Evolutionary conservation across 331 rosid species (phyloP).

Genomic region (Pyracantha coccinea): DNA sequence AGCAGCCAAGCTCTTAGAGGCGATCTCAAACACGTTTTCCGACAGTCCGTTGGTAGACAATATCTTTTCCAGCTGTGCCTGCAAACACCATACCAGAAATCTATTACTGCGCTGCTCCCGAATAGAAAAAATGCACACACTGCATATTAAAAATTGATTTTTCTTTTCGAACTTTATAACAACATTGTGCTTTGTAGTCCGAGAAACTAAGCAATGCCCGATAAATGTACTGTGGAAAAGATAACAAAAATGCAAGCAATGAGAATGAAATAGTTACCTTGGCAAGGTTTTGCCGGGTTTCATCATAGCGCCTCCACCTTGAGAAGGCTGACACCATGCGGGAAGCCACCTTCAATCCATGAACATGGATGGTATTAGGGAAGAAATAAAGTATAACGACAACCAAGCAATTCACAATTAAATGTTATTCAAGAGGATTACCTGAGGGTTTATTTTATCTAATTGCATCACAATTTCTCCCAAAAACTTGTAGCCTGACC

Average conservation of each 20-base stretch:
- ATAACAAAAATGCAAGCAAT: background rate
- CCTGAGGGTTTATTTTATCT: conserved; percentile 94
- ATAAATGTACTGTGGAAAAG: background rate
- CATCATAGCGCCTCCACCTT: conserved; percentile 80
- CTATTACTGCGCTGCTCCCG: background rate
- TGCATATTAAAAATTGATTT: background rate
- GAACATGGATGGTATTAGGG: background rate
- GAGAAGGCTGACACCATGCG: conserved; percentile 97
- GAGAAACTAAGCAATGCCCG: background rate
- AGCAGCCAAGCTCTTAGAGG: conserved; percentile 88
- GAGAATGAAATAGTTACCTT: conserved; percentile 32
- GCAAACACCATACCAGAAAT: conserved; percentile 23
- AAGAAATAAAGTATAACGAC: background rate
- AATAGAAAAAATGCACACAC: background rate
- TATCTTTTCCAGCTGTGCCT: conserved; percentile 93
- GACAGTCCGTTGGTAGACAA: conserved; percentile 81
- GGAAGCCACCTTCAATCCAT: conserved; percentile 69
- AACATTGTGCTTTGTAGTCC: background rate
- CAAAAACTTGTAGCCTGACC: conserved; percentile 75
- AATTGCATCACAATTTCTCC: conserved; percentile 70
- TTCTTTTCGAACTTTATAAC: background rate
- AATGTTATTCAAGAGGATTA: background rate
- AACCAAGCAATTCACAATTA: background rate
- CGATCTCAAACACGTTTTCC: conserved; percentile 92
- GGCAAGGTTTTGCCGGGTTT: conserved; percentile 49